Conservation (phyloP, 352 stramenopile genomes). For the Phytophthora fragariaefolia region DNA sequence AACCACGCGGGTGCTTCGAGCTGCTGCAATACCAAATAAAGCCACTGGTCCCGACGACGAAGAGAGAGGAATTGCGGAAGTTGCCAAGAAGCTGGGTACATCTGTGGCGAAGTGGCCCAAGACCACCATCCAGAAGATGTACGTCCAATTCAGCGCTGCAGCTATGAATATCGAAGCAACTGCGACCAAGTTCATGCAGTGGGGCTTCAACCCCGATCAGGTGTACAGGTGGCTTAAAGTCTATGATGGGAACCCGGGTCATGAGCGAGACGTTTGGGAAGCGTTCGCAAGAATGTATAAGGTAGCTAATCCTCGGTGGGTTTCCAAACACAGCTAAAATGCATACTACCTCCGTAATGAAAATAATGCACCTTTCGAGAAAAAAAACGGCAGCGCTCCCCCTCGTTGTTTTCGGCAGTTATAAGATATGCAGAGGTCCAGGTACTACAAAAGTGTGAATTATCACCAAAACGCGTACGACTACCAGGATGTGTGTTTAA, state of each 20-base stretch:
- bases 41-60: background rate
- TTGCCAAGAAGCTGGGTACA: background rate
- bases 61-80: background rate
- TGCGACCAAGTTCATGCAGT: background rate
- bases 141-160: background rate
- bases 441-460: too few relatives aligned
- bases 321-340: background rate
- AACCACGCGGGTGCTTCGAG: background rate
- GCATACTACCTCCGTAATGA: too few relatives aligned
- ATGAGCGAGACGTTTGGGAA: background rate
- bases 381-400: too few relatives aligned
- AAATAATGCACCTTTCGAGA: too few relatives aligned
- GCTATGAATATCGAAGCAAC: background rate
- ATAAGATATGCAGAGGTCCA: too few relatives aligned
- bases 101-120: background rate
- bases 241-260: background rate
- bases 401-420: too few relatives aligned
- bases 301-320: background rate
- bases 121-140: background rate
- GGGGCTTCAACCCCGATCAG: background rate
- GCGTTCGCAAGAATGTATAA: background rate
- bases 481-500: too few relatives aligned
- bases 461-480: too few relatives aligned
- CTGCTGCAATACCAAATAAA: background rate
- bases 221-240: slow-evolving; percentile 3